phyloP scores from a whole-genome alignment of 768 basidiomycete genomes.

The Cytidiella melzeri region DNA sequence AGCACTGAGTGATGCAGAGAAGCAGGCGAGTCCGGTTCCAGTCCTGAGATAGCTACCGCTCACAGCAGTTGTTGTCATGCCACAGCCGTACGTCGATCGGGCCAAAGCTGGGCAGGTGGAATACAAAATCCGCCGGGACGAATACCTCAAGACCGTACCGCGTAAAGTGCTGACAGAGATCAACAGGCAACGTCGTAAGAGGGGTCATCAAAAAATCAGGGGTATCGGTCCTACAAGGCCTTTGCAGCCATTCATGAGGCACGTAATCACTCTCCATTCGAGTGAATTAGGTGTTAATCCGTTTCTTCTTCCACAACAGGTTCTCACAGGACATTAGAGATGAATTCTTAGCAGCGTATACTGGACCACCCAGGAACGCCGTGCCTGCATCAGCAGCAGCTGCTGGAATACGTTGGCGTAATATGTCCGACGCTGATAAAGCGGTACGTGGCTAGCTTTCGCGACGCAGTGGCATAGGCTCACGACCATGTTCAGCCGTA shows the following conservation, averaged over 20 bases:
- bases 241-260: too few species aligned
- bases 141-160: background rate
- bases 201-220: background rate
- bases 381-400: too few species aligned
- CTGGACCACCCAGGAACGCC: too few species aligned
- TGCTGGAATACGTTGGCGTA: background rate
- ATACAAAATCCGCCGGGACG: background rate
- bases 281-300: too few species aligned
- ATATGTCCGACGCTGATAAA: background rate
- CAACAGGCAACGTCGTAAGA: background rate
- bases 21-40: background rate
- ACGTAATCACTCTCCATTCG: too few species aligned
- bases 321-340: too few species aligned
- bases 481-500: background rate
- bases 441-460: background rate
- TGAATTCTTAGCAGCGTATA: too few species aligned
- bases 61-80: background rate
- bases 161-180: background rate
- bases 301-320: too few species aligned
- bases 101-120: too few species aligned
- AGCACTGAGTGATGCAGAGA: slow-evolving; percentile 1
- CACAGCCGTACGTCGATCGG: too few species aligned
- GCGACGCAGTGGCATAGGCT: background rate
- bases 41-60: background rate
- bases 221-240: too few species aligned